Percentiles rank a stretch among this genome's conserved stretches.
Conservation (phyloP, 176 grass and related monocot species). For the Pharus latifolius region DNA sequence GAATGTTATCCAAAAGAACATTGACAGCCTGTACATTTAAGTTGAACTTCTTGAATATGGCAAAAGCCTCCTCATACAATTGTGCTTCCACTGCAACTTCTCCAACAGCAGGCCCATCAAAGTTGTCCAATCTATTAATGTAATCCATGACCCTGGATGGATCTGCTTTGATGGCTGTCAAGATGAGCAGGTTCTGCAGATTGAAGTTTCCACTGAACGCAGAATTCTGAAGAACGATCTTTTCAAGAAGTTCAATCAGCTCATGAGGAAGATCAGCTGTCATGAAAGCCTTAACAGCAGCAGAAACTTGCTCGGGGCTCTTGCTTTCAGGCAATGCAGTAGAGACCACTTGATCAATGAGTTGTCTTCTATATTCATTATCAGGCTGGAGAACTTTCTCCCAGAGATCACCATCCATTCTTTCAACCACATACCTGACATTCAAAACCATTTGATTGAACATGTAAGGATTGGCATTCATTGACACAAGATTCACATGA, state of each 20-base stretch:
- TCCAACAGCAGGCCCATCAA: slow-evolving; percentile 96
- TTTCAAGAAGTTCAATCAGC: slow-evolving; percentile 95
- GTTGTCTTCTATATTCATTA: slow-evolving; percentile 96
- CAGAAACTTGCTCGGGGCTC: slow-evolving; percentile 97
- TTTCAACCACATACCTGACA: slow-evolving; percentile 88
- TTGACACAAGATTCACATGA: background rate
- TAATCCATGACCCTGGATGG: slow-evolving; percentile 96
- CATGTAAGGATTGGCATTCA: background rate
- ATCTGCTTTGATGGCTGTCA: slow-evolving; percentile 94
- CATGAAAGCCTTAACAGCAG: slow-evolving; percentile 99
- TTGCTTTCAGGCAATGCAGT: slow-evolving; percentile 94
- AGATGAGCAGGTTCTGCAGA: slow-evolving; percentile 92
- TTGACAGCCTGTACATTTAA: slow-evolving; percentile 89
- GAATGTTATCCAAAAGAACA: slow-evolving; percentile 85
- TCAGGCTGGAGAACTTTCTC: slow-evolving; percentile 92
- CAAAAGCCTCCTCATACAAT: slow-evolving; percentile 87
- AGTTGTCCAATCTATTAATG: slow-evolving; percentile 93
- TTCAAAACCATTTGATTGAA: slow-evolving; percentile 13
- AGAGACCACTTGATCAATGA: slow-evolving; percentile 98
- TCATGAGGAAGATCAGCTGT: slow-evolving; percentile 95
- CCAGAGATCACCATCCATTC: slow-evolving; percentile 95
- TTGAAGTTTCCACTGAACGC: slow-evolving; percentile 96
- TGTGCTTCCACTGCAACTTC: slow-evolving; percentile 93
- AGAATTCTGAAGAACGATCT: slow-evolving; percentile 97
- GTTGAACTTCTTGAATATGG: slow-evolving; percentile 99